A percentile compares a stretch with the other conserved stretches of the same genome.
phyloP scores from a whole-genome alignment of 257 asterid species.

The Lavandula angustifolia region DNA sequence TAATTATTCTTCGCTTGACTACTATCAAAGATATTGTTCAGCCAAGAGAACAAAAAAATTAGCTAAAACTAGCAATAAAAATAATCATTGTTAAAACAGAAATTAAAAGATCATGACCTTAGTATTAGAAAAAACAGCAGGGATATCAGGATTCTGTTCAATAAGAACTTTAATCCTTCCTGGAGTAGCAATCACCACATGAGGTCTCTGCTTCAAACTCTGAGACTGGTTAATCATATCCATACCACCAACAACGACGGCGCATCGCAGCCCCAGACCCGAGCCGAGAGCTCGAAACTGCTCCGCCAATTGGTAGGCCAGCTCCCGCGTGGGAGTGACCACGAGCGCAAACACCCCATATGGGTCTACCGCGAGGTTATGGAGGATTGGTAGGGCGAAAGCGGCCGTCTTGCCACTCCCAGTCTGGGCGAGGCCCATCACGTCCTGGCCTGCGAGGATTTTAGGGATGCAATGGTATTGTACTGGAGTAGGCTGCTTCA shows the following conservation, averaged over 20 bases:
- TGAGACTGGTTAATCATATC: constrained; percentile 77
- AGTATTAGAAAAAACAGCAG: constrained; percentile 70
- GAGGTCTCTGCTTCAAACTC: constrained; percentile 72
- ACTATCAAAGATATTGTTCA: neutral
- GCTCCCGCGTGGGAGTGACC: constrained; percentile 88
- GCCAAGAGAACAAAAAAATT: neutral
- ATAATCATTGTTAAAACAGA: constrained; percentile 9
- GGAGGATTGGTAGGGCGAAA: constrained; percentile 86
- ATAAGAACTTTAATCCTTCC: constrained; percentile 93
- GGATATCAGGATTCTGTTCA: constrained; percentile 72
- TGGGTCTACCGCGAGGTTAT: constrained; percentile 69
- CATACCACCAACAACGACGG: constrained; percentile 93
- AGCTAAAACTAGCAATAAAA: neutral
- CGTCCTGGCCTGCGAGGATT: constrained; percentile 81
- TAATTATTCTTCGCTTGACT: neutral
- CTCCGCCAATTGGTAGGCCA: constrained; percentile 89
- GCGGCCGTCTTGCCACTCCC: constrained; percentile 97
- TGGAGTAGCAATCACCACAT: constrained; percentile 89
- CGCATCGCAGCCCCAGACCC: constrained; percentile 66
- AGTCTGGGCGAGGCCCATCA: constrained; percentile 86
- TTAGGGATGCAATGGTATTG: constrained; percentile 91
- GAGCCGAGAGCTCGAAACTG: constrained; percentile 92
- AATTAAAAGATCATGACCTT: constrained; percentile 50
- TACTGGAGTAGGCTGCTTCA: constrained; percentile 89
- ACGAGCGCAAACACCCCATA: constrained; percentile 89